Conservation (phyloP, 805 yeast species). For the Zygosaccharomyces rouxii region DNA sequence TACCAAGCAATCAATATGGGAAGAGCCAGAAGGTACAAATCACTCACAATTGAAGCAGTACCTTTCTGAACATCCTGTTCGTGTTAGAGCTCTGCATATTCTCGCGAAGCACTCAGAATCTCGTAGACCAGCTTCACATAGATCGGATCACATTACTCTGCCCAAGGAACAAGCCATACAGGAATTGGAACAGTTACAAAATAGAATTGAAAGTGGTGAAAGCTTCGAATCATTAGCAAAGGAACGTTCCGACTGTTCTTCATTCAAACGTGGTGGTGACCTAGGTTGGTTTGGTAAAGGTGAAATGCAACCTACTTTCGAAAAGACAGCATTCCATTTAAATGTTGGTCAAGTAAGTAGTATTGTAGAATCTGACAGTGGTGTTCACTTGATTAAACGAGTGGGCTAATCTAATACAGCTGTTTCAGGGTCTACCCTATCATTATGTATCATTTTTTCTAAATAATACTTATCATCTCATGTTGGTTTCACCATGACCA, state of each 20-base stretch:
- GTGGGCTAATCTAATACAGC: conserved; percentile 48
- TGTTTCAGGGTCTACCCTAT: conserved; percentile 2
- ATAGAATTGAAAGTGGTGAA: conserved; percentile 41
- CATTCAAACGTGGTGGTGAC: conserved; percentile 86
- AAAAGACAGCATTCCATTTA: conserved; percentile 76
- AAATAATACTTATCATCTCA: neutral
- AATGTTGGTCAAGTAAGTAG: conserved; percentile 80
- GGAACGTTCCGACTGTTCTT: conserved; percentile 84
- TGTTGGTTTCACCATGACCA: conserved; percentile 32
- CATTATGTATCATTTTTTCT: conserved; percentile 21
- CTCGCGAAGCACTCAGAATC: conserved; percentile 78
- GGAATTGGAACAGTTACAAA: conserved; percentile 53
- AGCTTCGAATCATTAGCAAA: conserved; percentile 68
- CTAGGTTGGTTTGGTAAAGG: conserved; percentile 85
- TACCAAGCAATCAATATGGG: conserved; percentile 80
- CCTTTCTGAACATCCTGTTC: conserved; percentile 53
- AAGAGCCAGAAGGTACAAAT: conserved; percentile 83
- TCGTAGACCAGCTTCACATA: conserved; percentile 92
- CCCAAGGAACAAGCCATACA: conserved; percentile 79
- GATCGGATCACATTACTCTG: conserved; percentile 67
- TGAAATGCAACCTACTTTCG: conserved; percentile 94
- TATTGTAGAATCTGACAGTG: conserved; percentile 84
- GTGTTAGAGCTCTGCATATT: conserved; percentile 77
- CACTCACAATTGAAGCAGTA: conserved; percentile 52
- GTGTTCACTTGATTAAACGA: conserved; percentile 83